A percentile compares a stretch with the other conserved stretches of the same genome.
These are phyloP conservation scores for Lactarius hengduanensis DNA, from an alignment of 768 basidiomycete genomes.

Conservation along the genomic window DNA sequence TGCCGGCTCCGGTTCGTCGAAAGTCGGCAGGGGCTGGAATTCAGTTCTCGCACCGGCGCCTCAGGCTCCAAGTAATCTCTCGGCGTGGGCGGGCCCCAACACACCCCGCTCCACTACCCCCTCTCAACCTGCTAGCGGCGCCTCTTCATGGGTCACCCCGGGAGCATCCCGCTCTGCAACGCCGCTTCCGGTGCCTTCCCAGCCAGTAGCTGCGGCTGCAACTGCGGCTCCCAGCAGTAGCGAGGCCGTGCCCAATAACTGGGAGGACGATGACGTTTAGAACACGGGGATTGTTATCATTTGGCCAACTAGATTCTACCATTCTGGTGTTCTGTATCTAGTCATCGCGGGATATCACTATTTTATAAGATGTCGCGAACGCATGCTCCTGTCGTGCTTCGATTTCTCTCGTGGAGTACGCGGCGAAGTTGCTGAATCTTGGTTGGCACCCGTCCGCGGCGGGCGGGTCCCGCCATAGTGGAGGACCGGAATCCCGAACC, in stretches of 20 bases:
- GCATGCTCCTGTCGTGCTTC: too few relatives aligned
- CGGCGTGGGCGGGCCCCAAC: not conserved
- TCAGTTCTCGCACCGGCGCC: slow-evolving; percentile 33
- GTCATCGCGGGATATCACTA: not conserved
- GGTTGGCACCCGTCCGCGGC: too few relatives aligned
- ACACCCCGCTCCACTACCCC: slow-evolving; percentile 24
- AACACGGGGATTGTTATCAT: not conserved
- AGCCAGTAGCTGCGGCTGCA: not conserved
- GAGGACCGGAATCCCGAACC: too few relatives aligned
- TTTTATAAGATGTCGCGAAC: not conserved
- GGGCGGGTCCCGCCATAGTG: too few relatives aligned
- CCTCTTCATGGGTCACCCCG: not conserved
- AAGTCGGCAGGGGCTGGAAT: slow-evolving; percentile 37
- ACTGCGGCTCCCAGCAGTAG: not conserved
- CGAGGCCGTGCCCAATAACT: slow-evolving; percentile 48
- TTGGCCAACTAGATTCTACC: not conserved
- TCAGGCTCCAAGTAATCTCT: slow-evolving; percentile 1
- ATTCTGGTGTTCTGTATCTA: not conserved
- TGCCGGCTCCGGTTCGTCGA: slow-evolving; percentile 13
- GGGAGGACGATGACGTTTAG: slow-evolving; percentile 57
- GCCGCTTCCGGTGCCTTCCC: slow-evolving; percentile 12
- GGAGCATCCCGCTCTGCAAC: slow-evolving; percentile 14
- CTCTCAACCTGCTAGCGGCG: not conserved
- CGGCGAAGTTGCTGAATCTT: too few relatives aligned
- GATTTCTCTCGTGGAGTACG: too few relatives aligned